These are phyloP conservation scores for Ophiostoma novo-ulmi DNA, from an alignment of 2,329 filamentous ascomycete species.

Conservation along the genomic window DNA sequence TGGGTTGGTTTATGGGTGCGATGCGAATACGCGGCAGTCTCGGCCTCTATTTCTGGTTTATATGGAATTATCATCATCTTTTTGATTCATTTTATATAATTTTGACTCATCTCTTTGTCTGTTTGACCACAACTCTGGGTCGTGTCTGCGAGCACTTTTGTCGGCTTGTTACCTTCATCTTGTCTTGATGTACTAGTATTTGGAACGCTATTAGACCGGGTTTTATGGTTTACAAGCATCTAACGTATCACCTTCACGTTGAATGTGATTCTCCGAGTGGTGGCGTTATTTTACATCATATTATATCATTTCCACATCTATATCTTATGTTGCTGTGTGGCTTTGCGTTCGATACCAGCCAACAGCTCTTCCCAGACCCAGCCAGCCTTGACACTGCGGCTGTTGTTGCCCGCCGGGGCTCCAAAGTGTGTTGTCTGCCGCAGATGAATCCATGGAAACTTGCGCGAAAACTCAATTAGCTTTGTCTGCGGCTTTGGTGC, in stretches of 20 bases:
- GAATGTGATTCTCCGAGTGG: not conserved
- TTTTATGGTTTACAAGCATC: not conserved
- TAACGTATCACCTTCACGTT: not conserved
- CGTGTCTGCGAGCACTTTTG: not conserved
- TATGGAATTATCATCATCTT: not conserved
- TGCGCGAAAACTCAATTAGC: not conserved
- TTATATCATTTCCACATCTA: not conserved
- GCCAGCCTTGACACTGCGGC: conserved; percentile 29
- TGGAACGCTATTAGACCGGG: not conserved
- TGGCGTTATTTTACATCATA: not conserved
- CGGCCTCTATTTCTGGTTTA: not conserved
- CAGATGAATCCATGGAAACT: conserved; percentile 38
- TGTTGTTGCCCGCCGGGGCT: conserved; percentile 26
- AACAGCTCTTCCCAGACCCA: conserved; percentile 39
- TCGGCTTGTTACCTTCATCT: not conserved
- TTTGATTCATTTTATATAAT: not conserved
- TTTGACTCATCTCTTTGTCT: not conserved
- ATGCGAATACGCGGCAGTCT: not conserved
- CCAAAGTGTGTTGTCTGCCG: conserved; percentile 33
- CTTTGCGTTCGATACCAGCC: conserved; percentile 28
- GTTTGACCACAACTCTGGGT: not conserved
- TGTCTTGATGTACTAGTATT: not conserved
- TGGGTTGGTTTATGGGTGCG: conserved; percentile 1
- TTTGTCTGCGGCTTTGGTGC: conserved; percentile 1
- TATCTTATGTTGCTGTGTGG: not conserved